phyloP scores from a whole-genome alignment of 2,329 filamentous ascomycete species.

The Cladosporium sp. region DNA sequence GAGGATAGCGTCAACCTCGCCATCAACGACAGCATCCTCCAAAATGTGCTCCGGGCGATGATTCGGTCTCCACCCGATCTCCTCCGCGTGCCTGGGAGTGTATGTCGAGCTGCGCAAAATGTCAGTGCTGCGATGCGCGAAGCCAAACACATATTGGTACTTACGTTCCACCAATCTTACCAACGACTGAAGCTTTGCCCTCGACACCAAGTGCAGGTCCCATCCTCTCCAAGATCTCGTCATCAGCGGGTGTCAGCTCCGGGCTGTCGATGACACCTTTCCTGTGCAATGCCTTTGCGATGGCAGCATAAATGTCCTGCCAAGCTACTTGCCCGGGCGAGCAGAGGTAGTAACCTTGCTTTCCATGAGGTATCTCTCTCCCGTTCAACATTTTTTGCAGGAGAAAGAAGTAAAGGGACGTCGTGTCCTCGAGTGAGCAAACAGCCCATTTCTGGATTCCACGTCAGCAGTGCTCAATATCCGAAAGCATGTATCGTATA shows the following conservation, averaged over 20 bases:
- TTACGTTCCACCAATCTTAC: background rate
- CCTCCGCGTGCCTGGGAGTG: background rate
- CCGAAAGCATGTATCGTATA: no score
- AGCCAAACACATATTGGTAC: background rate
- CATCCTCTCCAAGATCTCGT: background rate
- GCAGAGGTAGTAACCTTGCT: background rate
- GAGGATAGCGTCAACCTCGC: background rate
- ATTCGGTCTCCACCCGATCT: background rate
- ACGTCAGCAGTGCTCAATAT: no score
- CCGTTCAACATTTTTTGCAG: no score
- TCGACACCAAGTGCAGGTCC: background rate
- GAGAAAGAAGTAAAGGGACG: no score
- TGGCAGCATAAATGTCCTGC: background rate
- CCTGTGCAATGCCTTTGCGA: background rate
- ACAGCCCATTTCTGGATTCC: no score
- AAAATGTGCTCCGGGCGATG: background rate
- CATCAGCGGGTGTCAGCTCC: background rate
- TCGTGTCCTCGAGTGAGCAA: background rate
- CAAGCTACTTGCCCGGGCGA: background rate
- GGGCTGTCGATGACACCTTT: background rate
- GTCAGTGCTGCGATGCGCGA: background rate
- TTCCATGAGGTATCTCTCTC: background rate
- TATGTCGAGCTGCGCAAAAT: background rate
- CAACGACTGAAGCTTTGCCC: background rate
- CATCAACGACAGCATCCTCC: background rate